These are phyloP conservation scores for Phytophthora litchii DNA, from an alignment of 352 stramenopile species.

Conservation along the genomic window DNA sequence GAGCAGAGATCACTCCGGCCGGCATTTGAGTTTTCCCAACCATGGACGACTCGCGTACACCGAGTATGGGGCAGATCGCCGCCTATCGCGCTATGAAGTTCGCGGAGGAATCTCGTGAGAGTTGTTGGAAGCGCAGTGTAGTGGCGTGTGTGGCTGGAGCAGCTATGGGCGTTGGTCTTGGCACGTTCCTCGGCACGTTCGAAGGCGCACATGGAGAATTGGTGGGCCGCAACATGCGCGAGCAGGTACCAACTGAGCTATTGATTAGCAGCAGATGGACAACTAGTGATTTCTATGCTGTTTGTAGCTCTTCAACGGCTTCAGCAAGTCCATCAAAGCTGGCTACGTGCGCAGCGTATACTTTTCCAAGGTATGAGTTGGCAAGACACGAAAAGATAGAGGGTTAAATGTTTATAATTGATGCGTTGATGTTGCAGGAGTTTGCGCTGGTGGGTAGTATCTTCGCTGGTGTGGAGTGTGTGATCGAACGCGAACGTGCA, in stretches of 20 bases:
- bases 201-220: slow-evolving; percentile 87
- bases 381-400: neutral
- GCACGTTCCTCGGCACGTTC: slow-evolving; percentile 88
- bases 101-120: slow-evolving; percentile 78
- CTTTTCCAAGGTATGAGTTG: slow-evolving; percentile 74
- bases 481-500: slow-evolving; percentile 85
- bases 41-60: slow-evolving; percentile 28
- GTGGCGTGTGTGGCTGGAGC: slow-evolving; percentile 73
- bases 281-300: slow-evolving; percentile 2
- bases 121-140: slow-evolving; percentile 86
- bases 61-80: slow-evolving; percentile 43
- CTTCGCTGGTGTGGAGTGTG: slow-evolving; percentile 82
- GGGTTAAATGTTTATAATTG: neutral
- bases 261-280: neutral
- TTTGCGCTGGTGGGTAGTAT: slow-evolving; percentile 83
- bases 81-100: slow-evolving; percentile 69
- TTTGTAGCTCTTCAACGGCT: slow-evolving; percentile 80
- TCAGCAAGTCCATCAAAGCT: slow-evolving; percentile 81
- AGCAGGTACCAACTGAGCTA: slow-evolving; percentile 54
- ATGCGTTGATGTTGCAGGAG: slow-evolving; percentile 50
- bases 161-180: slow-evolving; percentile 80
- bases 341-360: slow-evolving; percentile 85
- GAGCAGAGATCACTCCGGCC: too few relatives aligned
- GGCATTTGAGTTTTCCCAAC: too few relatives aligned
- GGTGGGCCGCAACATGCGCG: slow-evolving; percentile 83